Evolutionary conservation across 495 filamentous ascomycete genomes (phyloP).

Genomic region (Evansstolkia leycettana): DNA sequence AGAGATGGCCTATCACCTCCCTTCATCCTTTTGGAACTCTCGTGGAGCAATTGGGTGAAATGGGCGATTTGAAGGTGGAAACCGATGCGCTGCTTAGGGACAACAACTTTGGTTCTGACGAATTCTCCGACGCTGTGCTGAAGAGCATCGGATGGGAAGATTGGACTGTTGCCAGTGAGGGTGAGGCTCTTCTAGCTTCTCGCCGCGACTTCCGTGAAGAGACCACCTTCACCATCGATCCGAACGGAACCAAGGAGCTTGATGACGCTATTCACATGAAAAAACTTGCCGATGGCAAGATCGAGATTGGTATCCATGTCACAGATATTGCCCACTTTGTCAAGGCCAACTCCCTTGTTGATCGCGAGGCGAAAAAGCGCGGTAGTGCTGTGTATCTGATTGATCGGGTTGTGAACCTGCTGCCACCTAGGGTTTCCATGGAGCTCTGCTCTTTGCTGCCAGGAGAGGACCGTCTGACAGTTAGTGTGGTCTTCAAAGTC

Average conservation of each 20-base stretch:
- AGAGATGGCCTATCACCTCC: conserved; percentile 99
- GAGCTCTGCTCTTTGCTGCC: conserved; percentile 83
- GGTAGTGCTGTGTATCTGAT: conserved; percentile 91
- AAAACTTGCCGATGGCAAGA: conserved; percentile 62
- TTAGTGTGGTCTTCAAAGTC: conserved; percentile 85
- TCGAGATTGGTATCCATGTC: conserved; percentile 93
- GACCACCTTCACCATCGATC: conserved; percentile 83
- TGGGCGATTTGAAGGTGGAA: conserved; percentile 93
- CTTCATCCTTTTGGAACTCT: conserved; percentile 96
- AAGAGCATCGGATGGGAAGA: conserved; percentile 87
- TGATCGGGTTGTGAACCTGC: conserved; percentile 81
- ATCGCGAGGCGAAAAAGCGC: conserved; percentile 95
- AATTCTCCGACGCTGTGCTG: conserved; percentile 91
- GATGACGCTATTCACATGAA: conserved; percentile 91
- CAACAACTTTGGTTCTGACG: conserved; percentile 96
- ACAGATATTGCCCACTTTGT: conserved; percentile 95
- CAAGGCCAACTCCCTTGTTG: conserved; percentile 89
- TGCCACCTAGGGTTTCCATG: conserved; percentile 70
- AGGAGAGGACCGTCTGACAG: conserved; percentile 76
- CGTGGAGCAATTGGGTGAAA: conserved; percentile 92
- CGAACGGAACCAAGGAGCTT: conserved; percentile 69
- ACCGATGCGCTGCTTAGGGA: conserved; percentile 94
- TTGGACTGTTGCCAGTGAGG: conserved; percentile 76
- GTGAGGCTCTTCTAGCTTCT: conserved; percentile 56
- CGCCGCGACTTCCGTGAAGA: conserved; percentile 88